These are phyloP conservation scores for Calophaca sinica DNA, from an alignment of 306 rosid species.

Conservation along the genomic window DNA sequence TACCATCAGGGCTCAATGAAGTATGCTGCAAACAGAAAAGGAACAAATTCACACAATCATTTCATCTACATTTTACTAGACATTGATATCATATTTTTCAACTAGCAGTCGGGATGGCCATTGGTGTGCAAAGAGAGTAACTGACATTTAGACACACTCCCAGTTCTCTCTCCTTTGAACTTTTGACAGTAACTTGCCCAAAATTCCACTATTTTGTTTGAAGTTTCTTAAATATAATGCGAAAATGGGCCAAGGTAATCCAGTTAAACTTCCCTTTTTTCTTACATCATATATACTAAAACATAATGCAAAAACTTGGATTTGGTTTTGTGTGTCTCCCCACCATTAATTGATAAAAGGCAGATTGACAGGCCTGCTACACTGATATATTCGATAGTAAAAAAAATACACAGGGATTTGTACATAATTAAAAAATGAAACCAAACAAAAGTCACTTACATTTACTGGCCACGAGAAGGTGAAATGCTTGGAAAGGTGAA, in stretches of 20 bases:
- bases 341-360: conserved; percentile 20
- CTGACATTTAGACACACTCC: background rate
- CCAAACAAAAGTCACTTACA: conserved; percentile 51
- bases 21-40: conserved; percentile 64
- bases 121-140: background rate
- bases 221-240: conserved; percentile 15
- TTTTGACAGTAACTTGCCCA: conserved; percentile 40
- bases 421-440: background rate
- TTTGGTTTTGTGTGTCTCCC: background rate
- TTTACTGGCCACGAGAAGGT: conserved; percentile 80
- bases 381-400: conserved; percentile 1
- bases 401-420: conserved; percentile 6
- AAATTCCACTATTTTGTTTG: background rate
- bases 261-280: background rate
- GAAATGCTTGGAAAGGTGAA: conserved; percentile 77
- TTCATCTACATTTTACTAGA: background rate
- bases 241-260: background rate
- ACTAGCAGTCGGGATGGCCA: background rate
- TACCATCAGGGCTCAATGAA: conserved; percentile 79
- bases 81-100: background rate
- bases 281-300: background rate
- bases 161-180: background rate
- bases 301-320: background rate
- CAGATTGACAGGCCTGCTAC: background rate
- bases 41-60: background rate